Base-by-base conservation (phyloP, 768 basidiomycete species). In the Naematelia aurantialba region DNA sequence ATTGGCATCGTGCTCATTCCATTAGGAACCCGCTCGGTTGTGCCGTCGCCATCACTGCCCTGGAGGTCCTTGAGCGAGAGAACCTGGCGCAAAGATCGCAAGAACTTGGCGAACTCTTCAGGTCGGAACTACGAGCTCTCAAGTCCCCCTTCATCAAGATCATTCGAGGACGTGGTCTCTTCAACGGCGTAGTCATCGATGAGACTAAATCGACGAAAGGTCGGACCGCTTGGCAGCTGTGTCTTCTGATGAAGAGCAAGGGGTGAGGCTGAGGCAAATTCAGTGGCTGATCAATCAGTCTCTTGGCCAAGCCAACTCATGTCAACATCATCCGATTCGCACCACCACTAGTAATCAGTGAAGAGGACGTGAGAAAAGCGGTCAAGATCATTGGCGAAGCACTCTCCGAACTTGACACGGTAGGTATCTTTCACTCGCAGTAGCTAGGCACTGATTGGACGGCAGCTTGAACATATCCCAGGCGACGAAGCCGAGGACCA, bases 221-320 rank as follows among this genome's bases (percentile, higher is more conserved):
- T 14, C 80, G 91, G 52, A 87, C 89, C 1, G 96, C 93, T 3
- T 99, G 94, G 96, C 90, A 98, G 76, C 81, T 98, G 54, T 98
- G 96, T 78, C 73, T 98, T 73, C 77, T 97, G 70, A 78, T 98
- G 76, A 94, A 93, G 85, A 87, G 85, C 66, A 83, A 89, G 47
- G 91, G 92, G 55, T 66, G 59, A 56, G 62, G 50, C 1, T 52
- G n/a, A n/a, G 17, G 13, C 4, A 30, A n/a, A 11, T 48, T 22
- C 59, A 27, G 12, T 34, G 47, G 22, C 13, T 51, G 5, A 25
- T 5, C 45, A 39, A 54, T 19, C 17, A 63, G 66, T 3, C 83
- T 97, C 56, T 80, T 99, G 63, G 94, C 93, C 26, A 98, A 99
- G 81, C 93, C 96, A 12, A 97, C 94, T 0, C 92, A 96, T 71